A percentile compares a stretch with the other conserved stretches of the same genome.
These are phyloP conservation scores for Saprolegnia diclina DNA, from an alignment of 352 stramenopile genomes.

Conservation along the genomic window DNA sequence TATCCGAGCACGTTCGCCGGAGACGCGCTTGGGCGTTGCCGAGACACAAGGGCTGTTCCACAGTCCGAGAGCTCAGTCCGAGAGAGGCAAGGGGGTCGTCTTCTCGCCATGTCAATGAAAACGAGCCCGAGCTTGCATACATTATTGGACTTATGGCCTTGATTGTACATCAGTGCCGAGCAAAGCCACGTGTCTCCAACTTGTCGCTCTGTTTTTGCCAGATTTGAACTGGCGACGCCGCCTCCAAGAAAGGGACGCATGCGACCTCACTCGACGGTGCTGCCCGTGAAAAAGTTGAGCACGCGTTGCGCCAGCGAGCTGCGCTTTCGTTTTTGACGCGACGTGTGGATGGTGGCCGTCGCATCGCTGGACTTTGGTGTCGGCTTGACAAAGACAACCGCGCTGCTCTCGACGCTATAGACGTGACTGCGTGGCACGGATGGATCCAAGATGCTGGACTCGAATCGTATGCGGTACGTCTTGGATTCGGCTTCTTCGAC, in stretches of 20 bases:
- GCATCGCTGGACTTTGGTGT: neutral
- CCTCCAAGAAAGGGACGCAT: neutral
- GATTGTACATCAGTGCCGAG: too few species aligned
- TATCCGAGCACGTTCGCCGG: neutral
- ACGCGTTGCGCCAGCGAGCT: neutral
- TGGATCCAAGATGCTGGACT: neutral
- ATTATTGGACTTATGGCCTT: too few species aligned
- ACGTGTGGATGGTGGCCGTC: neutral
- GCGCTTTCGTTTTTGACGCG: neutral
- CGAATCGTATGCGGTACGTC: neutral
- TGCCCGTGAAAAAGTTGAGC: neutral
- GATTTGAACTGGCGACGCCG: too few species aligned
- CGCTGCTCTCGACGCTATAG: neutral
- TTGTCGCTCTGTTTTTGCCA: too few species aligned
- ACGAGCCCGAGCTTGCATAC: too few species aligned
- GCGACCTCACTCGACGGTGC: neutral
- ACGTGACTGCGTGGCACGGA: neutral
- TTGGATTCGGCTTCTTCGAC: neutral
- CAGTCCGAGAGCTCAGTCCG: too few species aligned
- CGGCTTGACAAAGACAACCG: conserved; percentile 2
- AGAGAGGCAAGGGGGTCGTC: too few species aligned
- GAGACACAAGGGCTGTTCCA: neutral
- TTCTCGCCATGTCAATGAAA: too few species aligned
- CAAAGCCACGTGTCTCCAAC: too few species aligned
- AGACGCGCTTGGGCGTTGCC: neutral